Evolutionary conservation across 78 protist genomes (phyloP), one percentile per base, ranked within the genome.

Genomic region (Monocercomonoides exilis): DNA sequence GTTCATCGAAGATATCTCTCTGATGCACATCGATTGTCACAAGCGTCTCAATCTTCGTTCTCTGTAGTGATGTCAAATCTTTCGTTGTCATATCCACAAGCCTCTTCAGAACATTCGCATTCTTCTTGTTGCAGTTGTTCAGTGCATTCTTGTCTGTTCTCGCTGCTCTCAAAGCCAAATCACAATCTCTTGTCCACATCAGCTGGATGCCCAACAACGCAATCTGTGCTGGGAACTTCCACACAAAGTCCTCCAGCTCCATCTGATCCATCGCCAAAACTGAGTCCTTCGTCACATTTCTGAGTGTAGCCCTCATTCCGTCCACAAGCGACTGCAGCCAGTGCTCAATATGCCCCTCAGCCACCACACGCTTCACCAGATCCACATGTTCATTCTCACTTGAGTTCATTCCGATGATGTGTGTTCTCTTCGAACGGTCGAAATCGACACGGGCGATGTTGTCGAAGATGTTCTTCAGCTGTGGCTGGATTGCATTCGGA

Each of bases 21-120:
- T 95, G 96, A 82, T 95, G 98, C 44, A 94, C 95, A 35, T 92
- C 94, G 44, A 95, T 90, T n/a, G 95, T 92, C 81, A 95, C 87
- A 44, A 93, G 84, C 29, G 96, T 94, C 80, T 95, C 97, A 34
- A 94, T n/a, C 46, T 92, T 91, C 85, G 87, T 85, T 46, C 97
- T 87, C 32, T 87, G 81, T 34, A 64, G 35, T 5, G n/a, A 0
- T 44, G 80, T 33, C 33, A 87, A 77, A 1, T 85, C 87, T 6
- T 46, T 77, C 43, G 85, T 86, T 6, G 93, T 91, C 45, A 90
- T 43, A n/a, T 6, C 77, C n/a, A 92, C 81, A 43, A 95, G 80
- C 21, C 63, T 77, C 41, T 29, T 44, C 77, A 93, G 88, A n/a
- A 90, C 3, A 38, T 0, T 42, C 46, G 0, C 5, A 45, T 43